Evolutionary conservation across 1,139 yeast species (phyloP).

Genomic region (Lodderomyces metapsilosis): DNA sequence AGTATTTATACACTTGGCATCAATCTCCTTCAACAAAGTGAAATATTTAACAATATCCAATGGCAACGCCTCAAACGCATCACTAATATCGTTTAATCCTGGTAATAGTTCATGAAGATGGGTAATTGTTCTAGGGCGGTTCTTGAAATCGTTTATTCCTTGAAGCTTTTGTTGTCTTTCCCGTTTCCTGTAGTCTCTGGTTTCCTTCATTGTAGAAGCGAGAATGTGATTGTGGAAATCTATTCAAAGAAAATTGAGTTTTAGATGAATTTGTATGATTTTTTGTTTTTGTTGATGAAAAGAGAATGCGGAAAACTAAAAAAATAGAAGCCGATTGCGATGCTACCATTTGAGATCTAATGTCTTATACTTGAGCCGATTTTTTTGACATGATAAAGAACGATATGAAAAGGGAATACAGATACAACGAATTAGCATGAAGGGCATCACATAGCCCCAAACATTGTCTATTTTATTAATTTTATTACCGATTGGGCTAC

Average conservation of each 20-base stretch:
- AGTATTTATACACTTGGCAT: constrained; percentile 83
- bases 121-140: constrained; percentile 21
- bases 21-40: constrained; percentile 87
- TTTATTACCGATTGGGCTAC: too few species aligned
- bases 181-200: neutral
- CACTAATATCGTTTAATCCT: constrained; percentile 88
- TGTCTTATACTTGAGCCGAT: too few species aligned
- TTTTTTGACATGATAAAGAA: too few species aligned
- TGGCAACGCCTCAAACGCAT: constrained; percentile 91
- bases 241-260: neutral
- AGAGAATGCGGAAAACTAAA: too few species aligned
- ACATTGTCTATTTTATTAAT: too few species aligned
- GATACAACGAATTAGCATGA: too few species aligned
- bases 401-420: too few species aligned
- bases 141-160: constrained; percentile 1
- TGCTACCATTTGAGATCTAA: too few species aligned
- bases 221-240: neutral
- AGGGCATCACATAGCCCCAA: too few species aligned
- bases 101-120: constrained; percentile 59
- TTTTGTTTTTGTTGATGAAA: too few species aligned
- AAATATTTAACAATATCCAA: constrained; percentile 78
- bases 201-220: constrained; percentile 1
- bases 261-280: too few species aligned
- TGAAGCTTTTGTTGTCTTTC: neutral
- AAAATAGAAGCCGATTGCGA: too few species aligned